These are phyloP conservation scores for Phytophthora fragariaefolia DNA, from an alignment of 352 stramenopile genomes.

Conservation along the genomic window DNA sequence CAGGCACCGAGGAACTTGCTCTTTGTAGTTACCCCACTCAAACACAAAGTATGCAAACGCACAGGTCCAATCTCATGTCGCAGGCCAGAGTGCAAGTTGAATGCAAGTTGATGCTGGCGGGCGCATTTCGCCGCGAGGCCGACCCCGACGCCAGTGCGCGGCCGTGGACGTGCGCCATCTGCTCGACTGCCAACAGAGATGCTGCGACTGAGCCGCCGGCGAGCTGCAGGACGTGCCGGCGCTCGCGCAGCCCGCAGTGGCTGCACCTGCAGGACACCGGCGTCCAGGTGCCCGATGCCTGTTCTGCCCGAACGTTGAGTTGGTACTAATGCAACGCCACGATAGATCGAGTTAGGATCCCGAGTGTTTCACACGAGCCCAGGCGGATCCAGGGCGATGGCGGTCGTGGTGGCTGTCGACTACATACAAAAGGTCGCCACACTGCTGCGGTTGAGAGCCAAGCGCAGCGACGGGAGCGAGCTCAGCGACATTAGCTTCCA, in stretches of 20 bases:
- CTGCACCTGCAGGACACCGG: slow-evolving; percentile 28
- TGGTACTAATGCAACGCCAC: neutral
- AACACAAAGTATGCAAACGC: neutral
- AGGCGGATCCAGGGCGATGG: slow-evolving; percentile 16
- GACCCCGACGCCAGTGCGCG: neutral
- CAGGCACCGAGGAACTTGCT: neutral
- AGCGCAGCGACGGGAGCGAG: slow-evolving; percentile 1
- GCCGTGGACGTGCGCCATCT: slow-evolving; percentile 25
- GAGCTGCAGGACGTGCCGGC: slow-evolving; percentile 28
- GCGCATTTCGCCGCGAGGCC: slow-evolving; percentile 13
- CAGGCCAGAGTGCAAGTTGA: no score
- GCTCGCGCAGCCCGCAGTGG: slow-evolving; percentile 34
- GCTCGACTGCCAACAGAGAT: slow-evolving; percentile 12
- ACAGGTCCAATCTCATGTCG: slow-evolving; percentile 7
- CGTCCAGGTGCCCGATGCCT: slow-evolving; percentile 29
- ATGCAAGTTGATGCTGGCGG: neutral
- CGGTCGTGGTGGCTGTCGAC: slow-evolving; percentile 36
- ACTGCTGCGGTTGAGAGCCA: slow-evolving; percentile 25
- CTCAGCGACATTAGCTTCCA: slow-evolving; percentile 27
- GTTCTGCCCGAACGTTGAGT: neutral
- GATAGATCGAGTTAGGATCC: slow-evolving; percentile 32
- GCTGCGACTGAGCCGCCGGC: neutral
- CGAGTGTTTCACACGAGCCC: slow-evolving; percentile 25
- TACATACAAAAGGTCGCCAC: slow-evolving; percentile 24
- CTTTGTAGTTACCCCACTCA: neutral